Conservation (phyloP, 768 basidiomycete species). For the Lenzites betulinus region DNA sequence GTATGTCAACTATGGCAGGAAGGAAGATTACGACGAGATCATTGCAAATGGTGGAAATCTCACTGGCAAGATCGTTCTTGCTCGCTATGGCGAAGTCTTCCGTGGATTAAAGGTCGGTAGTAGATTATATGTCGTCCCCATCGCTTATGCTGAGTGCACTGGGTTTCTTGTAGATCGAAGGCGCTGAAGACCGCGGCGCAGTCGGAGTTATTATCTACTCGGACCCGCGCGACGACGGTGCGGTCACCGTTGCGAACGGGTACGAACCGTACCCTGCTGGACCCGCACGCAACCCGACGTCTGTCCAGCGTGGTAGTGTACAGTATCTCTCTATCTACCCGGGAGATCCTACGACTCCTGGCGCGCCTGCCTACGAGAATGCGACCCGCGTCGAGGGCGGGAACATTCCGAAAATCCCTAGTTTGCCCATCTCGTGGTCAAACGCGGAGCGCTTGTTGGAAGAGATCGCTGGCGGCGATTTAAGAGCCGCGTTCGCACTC, state of each 20-base stretch:
- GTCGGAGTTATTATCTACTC: slow-evolving; percentile 79
- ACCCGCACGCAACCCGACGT: slow-evolving; percentile 82
- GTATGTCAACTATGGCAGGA: slow-evolving; percentile 80
- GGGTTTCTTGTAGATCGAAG: slow-evolving; percentile 55
- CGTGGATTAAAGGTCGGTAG: slow-evolving; percentile 80
- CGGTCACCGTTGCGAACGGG: slow-evolving; percentile 73
- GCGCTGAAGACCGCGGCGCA: slow-evolving; percentile 82
- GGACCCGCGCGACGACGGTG: slow-evolving; percentile 86
- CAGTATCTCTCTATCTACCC: slow-evolving; percentile 62
- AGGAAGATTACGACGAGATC: slow-evolving; percentile 72
- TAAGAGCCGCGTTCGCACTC: slow-evolving; percentile 43
- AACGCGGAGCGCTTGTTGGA: slow-evolving; percentile 68
- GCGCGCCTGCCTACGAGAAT: slow-evolving; percentile 82
- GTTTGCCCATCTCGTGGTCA: slow-evolving; percentile 84
- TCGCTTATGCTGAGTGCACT: not conserved
- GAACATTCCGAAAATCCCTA: slow-evolving; percentile 77
- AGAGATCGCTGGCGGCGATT: slow-evolving; percentile 46
- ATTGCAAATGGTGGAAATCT: slow-evolving; percentile 67
- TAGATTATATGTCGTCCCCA: not conserved
- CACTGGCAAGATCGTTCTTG: slow-evolving; percentile 75
- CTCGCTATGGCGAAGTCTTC: slow-evolving; percentile 77
- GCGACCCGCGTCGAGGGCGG: slow-evolving; percentile 61
- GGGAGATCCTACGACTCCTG: slow-evolving; percentile 85
- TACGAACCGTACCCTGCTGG: slow-evolving; percentile 80
- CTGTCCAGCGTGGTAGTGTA: slow-evolving; percentile 88